Percentiles rank a stretch among this genome's conserved stretches.
Evolutionary conservation across 2,329 filamentous ascomycete species (phyloP).

Genomic region (Cladosporium sp.): DNA sequence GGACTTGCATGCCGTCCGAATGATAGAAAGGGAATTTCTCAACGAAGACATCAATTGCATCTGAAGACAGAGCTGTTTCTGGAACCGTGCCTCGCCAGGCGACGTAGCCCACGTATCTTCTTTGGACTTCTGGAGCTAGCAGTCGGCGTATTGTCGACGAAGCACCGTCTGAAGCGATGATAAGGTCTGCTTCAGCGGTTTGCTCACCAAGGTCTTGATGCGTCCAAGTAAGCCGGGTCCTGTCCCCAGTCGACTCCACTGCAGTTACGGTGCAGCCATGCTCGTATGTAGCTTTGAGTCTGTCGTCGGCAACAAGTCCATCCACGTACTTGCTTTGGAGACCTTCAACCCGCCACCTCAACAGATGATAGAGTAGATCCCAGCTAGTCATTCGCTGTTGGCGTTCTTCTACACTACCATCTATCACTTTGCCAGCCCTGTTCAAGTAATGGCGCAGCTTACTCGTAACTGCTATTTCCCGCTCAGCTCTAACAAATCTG

Average conservation of each 20-base stretch:
- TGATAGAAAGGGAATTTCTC: conserved; percentile 41
- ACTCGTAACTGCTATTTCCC: conserved; percentile 28
- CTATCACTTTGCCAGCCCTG: conserved; percentile 24
- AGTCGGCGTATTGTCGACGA: conserved; percentile 26
- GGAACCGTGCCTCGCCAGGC: conserved; percentile 29
- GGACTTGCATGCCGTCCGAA: conserved; percentile 32
- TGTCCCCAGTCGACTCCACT: conserved; percentile 19
- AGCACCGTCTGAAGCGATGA: conserved; percentile 43
- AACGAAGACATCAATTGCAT: conserved; percentile 28
- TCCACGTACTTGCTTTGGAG: conserved; percentile 26
- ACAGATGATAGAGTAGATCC: conserved; percentile 43
- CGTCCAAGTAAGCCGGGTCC: conserved; percentile 25
- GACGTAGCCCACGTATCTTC: conserved; percentile 30
- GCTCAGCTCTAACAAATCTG: conserved; percentile 36
- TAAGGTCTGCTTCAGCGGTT: conserved; percentile 30
- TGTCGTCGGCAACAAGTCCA: conserved; percentile 15
- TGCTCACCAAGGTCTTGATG: conserved; percentile 21
- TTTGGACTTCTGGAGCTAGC: conserved; percentile 24
- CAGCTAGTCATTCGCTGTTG: conserved; percentile 46
- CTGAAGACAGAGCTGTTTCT: conserved; percentile 33
- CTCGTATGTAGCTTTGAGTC: conserved; percentile 24
- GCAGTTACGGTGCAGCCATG: conserved; percentile 28
- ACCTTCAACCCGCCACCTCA: conserved; percentile 44
- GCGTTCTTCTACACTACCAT: conserved; percentile 27
- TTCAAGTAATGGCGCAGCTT: conserved; percentile 27